These are phyloP conservation scores for Aspergillus sparsus DNA, from an alignment of 495 filamentous ascomycete genomes.

Conservation along the genomic window DNA sequence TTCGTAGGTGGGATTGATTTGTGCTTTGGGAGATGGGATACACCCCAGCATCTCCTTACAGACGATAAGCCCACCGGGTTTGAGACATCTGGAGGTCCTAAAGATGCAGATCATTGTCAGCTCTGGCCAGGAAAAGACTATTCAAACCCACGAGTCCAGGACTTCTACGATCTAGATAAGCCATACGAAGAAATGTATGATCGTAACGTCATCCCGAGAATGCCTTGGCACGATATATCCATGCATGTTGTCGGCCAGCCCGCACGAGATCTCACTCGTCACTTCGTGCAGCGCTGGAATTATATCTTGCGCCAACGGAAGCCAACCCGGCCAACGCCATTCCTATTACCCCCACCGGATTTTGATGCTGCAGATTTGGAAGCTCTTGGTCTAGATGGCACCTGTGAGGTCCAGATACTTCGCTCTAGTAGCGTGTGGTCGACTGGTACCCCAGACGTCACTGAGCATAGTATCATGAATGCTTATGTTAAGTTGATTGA, in stretches of 20 bases:
- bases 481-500: slow-evolving; percentile 95
- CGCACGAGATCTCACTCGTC: slow-evolving; percentile 87
- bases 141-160: slow-evolving; percentile 90
- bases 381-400: slow-evolving; percentile 82
- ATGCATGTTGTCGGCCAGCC: slow-evolving; percentile 99
- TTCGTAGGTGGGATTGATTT: slow-evolving; percentile 97
- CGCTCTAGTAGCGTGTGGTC: slow-evolving; percentile 91
- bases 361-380: slow-evolving; percentile 83
- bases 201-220: slow-evolving; percentile 78
- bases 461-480: slow-evolving; percentile 92
- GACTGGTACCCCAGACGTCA: slow-evolving; percentile 76
- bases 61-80: slow-evolving; percentile 97
- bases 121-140: slow-evolving; percentile 99
- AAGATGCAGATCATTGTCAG: slow-evolving; percentile 92
- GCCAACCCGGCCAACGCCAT: slow-evolving; percentile 90
- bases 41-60: slow-evolving; percentile 82
- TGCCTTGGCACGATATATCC: slow-evolving; percentile 98
- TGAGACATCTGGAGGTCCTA: slow-evolving; percentile 71
- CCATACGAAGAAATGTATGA: slow-evolving; percentile 99
- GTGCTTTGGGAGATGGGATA: slow-evolving; percentile 98
- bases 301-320: slow-evolving; percentile 93
- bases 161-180: slow-evolving; percentile 91
- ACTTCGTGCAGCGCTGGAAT: slow-evolving; percentile 99
- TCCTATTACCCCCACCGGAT: slow-evolving; percentile 90
- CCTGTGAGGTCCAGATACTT: slow-evolving; percentile 94